Base-by-base conservation (phyloP, 805 yeast species). In the Candida hungchunana region DNA sequence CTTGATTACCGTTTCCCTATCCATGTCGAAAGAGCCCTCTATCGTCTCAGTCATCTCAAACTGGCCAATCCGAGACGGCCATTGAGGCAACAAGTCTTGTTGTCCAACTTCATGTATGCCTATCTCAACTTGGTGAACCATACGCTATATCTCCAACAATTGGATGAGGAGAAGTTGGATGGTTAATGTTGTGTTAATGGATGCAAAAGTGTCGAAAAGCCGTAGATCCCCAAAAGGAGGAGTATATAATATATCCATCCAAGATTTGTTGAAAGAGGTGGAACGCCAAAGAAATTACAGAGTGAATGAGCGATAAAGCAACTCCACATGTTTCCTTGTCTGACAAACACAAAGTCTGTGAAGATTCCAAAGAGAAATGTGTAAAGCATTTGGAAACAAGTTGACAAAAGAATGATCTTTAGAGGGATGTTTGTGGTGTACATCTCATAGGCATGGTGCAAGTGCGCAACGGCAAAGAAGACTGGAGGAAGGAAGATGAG, bases 91-190 rank as follows among this genome's bases (percentile, higher is more conserved):
- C 98, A 93, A 58, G 98, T 93, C 2, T 59, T 93, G 32, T 63
- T 93, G 45, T 86, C 96, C 40, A 93, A 93, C 58, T 93, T 93
- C 73, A 93, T 93, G 98, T 93, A 93, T 56, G 90, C 97, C 0
- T 93, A 93, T 60, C 71, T 93, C 67, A 90, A 93, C 55, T 67
- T 93, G 60, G 96, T 93, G 37, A 95, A 90, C 59, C 97, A 90
- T 56, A 89, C 90, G 12, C 66, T 83, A 47, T 86, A 81, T 58
- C 59, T 84, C 43, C 90, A 83, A 50, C 86, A 79, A 42, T 58
- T 66, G 42, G 72, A 66, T 22, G 71, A 67, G 32, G 63, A 48
- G 17, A 32, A 34, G 13, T n/a, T n/a, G n/a, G n/a, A n/a, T n/a
- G n/a, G n/a, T n/a, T n/a, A n/a, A n/a, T n/a, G n/a, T n/a, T 27